Percentiles rank a stretch among this genome's conserved stretches.
phyloP scores from a whole-genome alignment of 148 eudicot genomes.

The Cornus suecica region DNA sequence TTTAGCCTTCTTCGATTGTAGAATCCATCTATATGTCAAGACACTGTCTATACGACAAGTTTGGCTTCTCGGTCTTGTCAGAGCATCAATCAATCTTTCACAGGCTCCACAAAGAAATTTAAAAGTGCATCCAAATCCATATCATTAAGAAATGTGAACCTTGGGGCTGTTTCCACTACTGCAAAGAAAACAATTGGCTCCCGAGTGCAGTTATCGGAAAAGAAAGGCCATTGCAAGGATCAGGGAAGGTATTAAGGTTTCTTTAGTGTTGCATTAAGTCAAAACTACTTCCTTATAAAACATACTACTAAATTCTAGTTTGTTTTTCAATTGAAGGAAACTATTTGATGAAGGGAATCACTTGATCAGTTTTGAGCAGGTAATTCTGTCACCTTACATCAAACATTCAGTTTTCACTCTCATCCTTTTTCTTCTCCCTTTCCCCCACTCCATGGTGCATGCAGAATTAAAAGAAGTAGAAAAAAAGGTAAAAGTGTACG shows the following conservation, averaged over 20 bases:
- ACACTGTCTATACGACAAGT: slow-evolving; percentile 55
- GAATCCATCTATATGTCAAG: slow-evolving; percentile 69
- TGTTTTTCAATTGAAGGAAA: slow-evolving; percentile 40
- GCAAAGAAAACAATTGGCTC: slow-evolving; percentile 42
- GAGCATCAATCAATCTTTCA: slow-evolving; percentile 38
- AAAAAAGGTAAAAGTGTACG: neutral
- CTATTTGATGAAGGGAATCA: slow-evolving; percentile 38
- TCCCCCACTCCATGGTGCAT: neutral
- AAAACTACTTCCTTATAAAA: neutral
- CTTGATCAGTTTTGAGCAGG: slow-evolving; percentile 33
- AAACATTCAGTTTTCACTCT: neutral
- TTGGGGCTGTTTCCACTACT: slow-evolving; percentile 39
- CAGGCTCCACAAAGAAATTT: slow-evolving; percentile 35
- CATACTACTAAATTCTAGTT: slow-evolving; percentile 5
- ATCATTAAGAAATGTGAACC: slow-evolving; percentile 40
- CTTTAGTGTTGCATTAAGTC: neutral
- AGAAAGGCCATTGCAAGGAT: slow-evolving; percentile 22
- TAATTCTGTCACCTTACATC: slow-evolving; percentile 12
- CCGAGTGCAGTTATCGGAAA: slow-evolving; percentile 24
- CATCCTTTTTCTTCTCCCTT: neutral
- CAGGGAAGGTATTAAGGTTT: slow-evolving; percentile 55
- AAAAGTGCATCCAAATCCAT: slow-evolving; percentile 36
- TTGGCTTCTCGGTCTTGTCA: slow-evolving; percentile 73
- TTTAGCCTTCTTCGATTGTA: slow-evolving; percentile 20
- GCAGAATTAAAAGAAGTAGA: neutral